phyloP scores from a whole-genome alignment of 2,329 filamentous ascomycete species.

The Parafenestella ontariensis region DNA sequence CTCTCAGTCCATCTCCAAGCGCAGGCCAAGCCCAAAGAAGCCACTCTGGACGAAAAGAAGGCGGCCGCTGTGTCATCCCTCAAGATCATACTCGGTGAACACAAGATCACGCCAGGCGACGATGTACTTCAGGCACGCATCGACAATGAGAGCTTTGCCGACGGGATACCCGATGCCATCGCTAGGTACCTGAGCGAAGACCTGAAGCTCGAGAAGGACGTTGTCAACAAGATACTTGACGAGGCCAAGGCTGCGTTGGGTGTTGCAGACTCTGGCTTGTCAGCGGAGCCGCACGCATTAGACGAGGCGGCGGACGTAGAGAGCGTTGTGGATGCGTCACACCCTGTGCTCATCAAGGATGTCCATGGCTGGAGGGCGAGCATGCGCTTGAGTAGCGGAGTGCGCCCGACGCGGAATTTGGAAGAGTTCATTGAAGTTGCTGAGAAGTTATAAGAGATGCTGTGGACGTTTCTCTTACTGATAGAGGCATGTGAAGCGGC shows the following conservation, averaged over 20 bases:
- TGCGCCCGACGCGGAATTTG: slow-evolving; percentile 75
- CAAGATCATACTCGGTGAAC: slow-evolving; percentile 54
- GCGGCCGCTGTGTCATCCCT: slow-evolving; percentile 44
- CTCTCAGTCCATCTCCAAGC: slow-evolving; percentile 83
- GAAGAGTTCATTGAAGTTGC: slow-evolving; percentile 79
- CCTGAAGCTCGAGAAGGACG: slow-evolving; percentile 57
- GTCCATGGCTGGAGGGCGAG: slow-evolving; percentile 81
- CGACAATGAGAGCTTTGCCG: slow-evolving; percentile 54
- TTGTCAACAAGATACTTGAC: slow-evolving; percentile 57
- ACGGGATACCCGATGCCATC: slow-evolving; percentile 59
- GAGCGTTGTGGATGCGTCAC: slow-evolving; percentile 31
- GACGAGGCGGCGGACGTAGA: slow-evolving; percentile 30
- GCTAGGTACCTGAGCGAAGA: slow-evolving; percentile 55
- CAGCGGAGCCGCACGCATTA: slow-evolving; percentile 53
- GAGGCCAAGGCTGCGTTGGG: slow-evolving; percentile 59
- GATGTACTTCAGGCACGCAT: slow-evolving; percentile 54
- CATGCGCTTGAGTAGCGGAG: slow-evolving; percentile 74
- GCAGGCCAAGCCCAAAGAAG: slow-evolving; percentile 60
- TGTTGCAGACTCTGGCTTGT: slow-evolving; percentile 37
- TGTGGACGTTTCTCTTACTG: neutral
- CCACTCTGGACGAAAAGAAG: slow-evolving; percentile 53
- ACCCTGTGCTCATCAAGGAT: slow-evolving; percentile 72
- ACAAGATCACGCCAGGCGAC: slow-evolving; percentile 54
- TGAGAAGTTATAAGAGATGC: slow-evolving; percentile 25
- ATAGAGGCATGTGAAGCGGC: too few relatives aligned